Percentiles rank a stretch among this genome's conserved stretches.
These are phyloP conservation scores for Trichoderma simmonsii DNA, from an alignment of 2,329 filamentous ascomycete genomes.

Conservation along the genomic window DNA sequence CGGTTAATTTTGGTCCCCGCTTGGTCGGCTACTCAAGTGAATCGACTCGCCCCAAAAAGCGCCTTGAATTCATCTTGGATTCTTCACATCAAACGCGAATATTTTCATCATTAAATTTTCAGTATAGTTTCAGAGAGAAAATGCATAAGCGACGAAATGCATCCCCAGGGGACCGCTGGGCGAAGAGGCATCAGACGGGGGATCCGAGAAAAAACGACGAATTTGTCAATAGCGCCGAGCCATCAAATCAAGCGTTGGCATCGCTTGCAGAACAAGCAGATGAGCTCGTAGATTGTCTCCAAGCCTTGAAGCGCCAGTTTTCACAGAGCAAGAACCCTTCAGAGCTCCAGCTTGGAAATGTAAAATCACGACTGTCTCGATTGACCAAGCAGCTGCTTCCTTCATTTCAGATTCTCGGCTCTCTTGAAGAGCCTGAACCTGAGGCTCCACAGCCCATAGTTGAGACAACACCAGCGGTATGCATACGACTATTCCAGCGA, in stretches of 20 bases:
- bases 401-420: conserved; percentile 23
- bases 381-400: conserved; percentile 30
- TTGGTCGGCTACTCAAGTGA: not conserved
- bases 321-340: conserved; percentile 22
- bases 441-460: not conserved
- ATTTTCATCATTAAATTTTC: not conserved
- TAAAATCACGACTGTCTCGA: conserved; percentile 20
- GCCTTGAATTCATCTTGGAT: not conserved
- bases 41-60: not conserved
- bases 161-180: not conserved
- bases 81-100: not conserved
- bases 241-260: conserved; percentile 3
- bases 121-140: not conserved
- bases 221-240: not conserved
- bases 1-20: no score
- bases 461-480: not conserved
- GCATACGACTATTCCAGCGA: not conserved
- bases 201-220: not conserved
- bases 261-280: conserved; percentile 28
- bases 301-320: conserved; percentile 31
- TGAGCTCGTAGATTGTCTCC: conserved; percentile 38
- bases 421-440: not conserved
- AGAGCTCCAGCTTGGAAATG: not conserved
- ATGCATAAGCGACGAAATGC: conserved; percentile 39
- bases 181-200: conserved; percentile 17